Percentiles rank a stretch among this genome's conserved stretches.
phyloP scores from a whole-genome alignment of 371 early-diverging fungal genomes.

The Massospora cicadina region DNA sequence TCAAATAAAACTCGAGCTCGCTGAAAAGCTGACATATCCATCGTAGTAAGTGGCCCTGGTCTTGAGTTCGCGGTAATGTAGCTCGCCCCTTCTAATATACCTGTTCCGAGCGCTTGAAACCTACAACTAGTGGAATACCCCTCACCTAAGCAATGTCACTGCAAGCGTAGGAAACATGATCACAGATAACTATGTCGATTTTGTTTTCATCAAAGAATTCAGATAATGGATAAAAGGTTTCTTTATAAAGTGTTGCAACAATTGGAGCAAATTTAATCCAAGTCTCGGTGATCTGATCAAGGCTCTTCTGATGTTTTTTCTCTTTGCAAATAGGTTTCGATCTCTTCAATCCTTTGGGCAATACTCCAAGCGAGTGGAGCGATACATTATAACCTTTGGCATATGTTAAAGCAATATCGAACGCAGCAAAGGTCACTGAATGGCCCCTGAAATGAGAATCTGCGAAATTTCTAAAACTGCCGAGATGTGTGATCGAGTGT shows the following conservation, averaged over 20 bases:
- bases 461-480: background rate
- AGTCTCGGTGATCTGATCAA: no score
- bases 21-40: background rate
- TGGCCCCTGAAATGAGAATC: background rate
- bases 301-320: background rate
- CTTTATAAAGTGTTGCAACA: background rate
- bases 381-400: background rate
- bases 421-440: background rate
- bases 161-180: background rate
- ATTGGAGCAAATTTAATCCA: background rate
- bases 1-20: background rate
- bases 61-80: background rate
- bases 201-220: background rate
- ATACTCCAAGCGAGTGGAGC: background rate
- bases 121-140: background rate
- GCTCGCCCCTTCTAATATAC: background rate
- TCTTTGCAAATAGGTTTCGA: background rate
- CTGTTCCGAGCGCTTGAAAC: background rate
- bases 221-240: background rate
- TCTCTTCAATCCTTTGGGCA: background rate
- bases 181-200: background rate
- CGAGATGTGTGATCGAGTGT: background rate
- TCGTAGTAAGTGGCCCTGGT: background rate
- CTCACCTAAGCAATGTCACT: background rate
- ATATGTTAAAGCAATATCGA: background rate